A percentile compares a stretch with the other conserved stretches of the same genome.
Evolutionary conservation across 2,329 filamentous ascomycete genomes (phyloP).

Genomic region (Cordyceps javanica): DNA sequence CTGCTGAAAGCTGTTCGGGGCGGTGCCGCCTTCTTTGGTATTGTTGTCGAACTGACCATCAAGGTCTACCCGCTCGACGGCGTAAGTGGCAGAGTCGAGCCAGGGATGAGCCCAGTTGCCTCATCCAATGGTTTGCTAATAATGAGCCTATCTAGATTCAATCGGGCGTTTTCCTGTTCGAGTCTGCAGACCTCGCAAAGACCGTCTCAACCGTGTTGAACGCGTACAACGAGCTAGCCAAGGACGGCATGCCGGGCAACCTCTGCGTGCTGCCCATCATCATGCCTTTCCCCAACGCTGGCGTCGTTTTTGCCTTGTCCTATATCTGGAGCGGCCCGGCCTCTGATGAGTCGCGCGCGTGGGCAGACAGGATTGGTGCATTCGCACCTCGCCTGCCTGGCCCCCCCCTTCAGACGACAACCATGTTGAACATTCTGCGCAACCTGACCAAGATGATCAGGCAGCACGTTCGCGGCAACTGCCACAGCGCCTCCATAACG

Average conservation of each 20-base stretch:
- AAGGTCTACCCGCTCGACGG: conserved; percentile 19
- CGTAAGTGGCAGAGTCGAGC: background rate
- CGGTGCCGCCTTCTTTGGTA: conserved; percentile 22
- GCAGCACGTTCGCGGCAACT: conserved; percentile 16
- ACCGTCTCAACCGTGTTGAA: conserved; percentile 21
- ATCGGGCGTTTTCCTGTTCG: conserved; percentile 23
- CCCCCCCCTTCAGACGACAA: conserved; percentile 20
- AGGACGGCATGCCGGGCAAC: conserved; percentile 18
- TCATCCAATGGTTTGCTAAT: background rate
- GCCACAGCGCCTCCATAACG: conserved; percentile 19
- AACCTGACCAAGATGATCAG: conserved; percentile 18
- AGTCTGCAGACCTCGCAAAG: conserved; percentile 23
- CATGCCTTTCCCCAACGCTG: conserved; percentile 24
- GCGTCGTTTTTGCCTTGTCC: conserved; percentile 20
- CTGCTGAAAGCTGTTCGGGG: conserved; percentile 24
- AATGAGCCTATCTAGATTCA: conserved; percentile 9
- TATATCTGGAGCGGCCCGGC: conserved; percentile 29
- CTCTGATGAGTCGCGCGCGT: conserved; percentile 23
- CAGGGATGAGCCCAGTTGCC: background rate
- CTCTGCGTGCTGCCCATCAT: conserved; percentile 24
- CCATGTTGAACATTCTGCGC: conserved; percentile 18
- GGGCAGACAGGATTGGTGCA: conserved; percentile 22
- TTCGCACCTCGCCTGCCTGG: conserved; percentile 23
- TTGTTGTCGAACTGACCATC: conserved; percentile 21
- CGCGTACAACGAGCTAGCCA: conserved; percentile 10